Evolutionary conservation across 257 asterid species (phyloP).

Genomic region (Solanum ahanhuiri): DNA sequence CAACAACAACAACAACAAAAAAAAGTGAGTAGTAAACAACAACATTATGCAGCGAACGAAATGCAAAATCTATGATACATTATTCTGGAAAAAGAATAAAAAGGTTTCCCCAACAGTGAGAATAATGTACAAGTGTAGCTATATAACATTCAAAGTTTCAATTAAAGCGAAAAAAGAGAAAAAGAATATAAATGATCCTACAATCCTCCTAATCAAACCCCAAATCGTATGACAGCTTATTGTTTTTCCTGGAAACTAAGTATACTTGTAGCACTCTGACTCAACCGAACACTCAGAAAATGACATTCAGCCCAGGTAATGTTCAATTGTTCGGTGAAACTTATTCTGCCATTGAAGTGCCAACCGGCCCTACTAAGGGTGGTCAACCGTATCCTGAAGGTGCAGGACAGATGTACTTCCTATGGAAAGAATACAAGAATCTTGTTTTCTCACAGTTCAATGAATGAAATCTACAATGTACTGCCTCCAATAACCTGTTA

Average conservation of each 20-base stretch:
- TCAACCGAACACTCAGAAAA: neutral
- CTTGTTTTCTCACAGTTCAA: neutral
- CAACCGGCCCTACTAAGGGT: neutral
- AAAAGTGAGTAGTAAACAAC: neutral
- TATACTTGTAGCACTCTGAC: neutral
- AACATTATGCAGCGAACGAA: neutral
- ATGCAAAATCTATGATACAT: neutral
- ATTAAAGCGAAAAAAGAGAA: neutral
- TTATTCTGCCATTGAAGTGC: neutral
- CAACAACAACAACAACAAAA: neutral
- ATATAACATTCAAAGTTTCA: neutral
- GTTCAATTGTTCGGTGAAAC: neutral
- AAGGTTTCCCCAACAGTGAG: neutral
- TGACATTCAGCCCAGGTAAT: neutral
- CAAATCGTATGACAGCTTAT: neutral
- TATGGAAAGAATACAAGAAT: neutral
- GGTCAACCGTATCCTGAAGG: neutral
- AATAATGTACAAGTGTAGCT: neutral
- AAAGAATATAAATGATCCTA: neutral
- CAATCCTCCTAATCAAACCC: neutral
- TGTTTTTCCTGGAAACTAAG: neutral
- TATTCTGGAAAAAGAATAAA: neutral
- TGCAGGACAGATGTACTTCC: neutral
- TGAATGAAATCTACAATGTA: neutral
- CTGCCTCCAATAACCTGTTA: neutral